Percentiles rank a stretch among this genome's conserved stretches.
Conservation (phyloP, 768 basidiomycete species). For the Auriscalpium microsporum region DNA sequence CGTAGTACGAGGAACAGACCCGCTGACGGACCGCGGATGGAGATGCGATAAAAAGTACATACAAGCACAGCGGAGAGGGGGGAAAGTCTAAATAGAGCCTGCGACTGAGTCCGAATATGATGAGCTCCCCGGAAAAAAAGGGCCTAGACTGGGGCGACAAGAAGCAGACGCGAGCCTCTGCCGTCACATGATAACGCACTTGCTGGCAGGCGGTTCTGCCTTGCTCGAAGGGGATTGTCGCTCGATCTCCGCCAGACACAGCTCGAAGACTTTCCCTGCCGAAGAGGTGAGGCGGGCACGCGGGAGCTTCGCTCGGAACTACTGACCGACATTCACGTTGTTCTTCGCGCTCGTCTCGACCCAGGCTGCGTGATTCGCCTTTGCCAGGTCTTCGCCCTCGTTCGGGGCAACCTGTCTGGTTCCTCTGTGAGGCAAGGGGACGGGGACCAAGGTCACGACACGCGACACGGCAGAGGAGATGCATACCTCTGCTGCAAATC, state of each 20-base stretch:
- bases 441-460: not conserved
- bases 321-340: constrained; percentile 83
- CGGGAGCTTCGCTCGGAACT: not conserved
- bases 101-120: constrained; percentile 5
- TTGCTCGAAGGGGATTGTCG: constrained; percentile 51
- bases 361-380: constrained; percentile 65
- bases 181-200: constrained; percentile 50
- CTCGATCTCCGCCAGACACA: constrained; percentile 78
- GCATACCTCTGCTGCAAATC: constrained; percentile 73
- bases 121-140: not conserved
- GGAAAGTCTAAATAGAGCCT: constrained; percentile 5
- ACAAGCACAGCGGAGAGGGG: constrained; percentile 10
- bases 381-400: constrained; percentile 74
- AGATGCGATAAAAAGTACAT: constrained; percentile 14
- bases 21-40: constrained; percentile 8
- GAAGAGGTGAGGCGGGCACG: constrained; percentile 1
- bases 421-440: constrained; percentile 9
- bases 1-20: constrained; percentile 14
- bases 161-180: constrained; percentile 1
- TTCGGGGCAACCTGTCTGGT: constrained; percentile 65
- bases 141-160: constrained; percentile 4
- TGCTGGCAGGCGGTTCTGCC: constrained; percentile 33
- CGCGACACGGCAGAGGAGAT: not conserved
- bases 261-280: constrained; percentile 74
- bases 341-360: constrained; percentile 86